Evolutionary conservation across 768 basidiomycete genomes (phyloP), one percentile per base, ranked within the genome.

Genomic region (Collybia nuda): DNA sequence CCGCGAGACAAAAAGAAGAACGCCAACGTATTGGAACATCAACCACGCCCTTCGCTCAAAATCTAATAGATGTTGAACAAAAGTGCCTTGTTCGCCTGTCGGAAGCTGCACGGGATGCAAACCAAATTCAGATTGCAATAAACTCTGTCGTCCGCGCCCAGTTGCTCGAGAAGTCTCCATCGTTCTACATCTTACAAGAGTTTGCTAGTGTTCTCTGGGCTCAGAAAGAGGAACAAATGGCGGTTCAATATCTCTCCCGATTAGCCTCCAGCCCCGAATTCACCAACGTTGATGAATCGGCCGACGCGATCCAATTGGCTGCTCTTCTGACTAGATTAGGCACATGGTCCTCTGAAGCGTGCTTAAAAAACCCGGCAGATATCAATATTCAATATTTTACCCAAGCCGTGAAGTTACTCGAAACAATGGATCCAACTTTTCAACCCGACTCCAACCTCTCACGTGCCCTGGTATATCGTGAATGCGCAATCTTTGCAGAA

Each of bases 181-280:
- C 69, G 14, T 73, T 80, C 3, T 74, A 78, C 23, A 81, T 89
- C 19, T 81, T 84, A 0, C 77, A 86, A 58, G 95, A 97, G 62
- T 93, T 92, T 57, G 88, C 96, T 14, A 82, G 86, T 51, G 93
- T 98, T 15, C 76, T 98, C 6, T 98, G 96, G 93, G 67, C 81
- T 8, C 87, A 91, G 52, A 84, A 82, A 39, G 96, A 99, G 62
- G 88, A 93, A 57, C 84, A 83, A 53, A 66, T 87, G 3, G 95
- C 96, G 0, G 86, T 95, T 40, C 80, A 86, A 52, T 85, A 80
- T 44, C 73, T 96, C 47, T 78, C 77, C 74, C 60, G 64, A 48
- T 53, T 71, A 28, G 38, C 64, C 37, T 51, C 21, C 23, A 32
- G 14, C 32, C 32, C 7, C 41, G 46, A 57, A 39, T 22, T 22